Evolutionary conservation across 1,139 yeast species (phyloP).

Genomic region (Petasospora rhodanensis): DNA sequence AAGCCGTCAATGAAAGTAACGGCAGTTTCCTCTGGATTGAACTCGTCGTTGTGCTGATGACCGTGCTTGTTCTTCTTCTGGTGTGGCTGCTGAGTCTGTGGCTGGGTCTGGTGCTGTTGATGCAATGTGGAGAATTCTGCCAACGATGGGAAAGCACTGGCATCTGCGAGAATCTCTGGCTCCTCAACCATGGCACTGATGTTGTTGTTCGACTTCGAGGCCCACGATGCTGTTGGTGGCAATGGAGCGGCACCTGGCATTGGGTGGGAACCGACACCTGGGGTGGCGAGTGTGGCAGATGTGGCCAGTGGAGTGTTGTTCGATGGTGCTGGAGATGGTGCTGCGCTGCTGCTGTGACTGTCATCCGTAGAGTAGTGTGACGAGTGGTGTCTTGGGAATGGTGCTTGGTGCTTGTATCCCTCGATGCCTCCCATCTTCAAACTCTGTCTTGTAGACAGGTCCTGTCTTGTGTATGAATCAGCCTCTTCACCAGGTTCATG

Average conservation of each 20-base stretch:
- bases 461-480: slow-evolving; percentile 92
- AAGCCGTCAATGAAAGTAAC: slow-evolving; percentile 33
- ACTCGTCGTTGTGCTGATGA: slow-evolving; percentile 27
- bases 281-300: slow-evolving; percentile 16
- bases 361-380: slow-evolving; percentile 6
- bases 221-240: slow-evolving; percentile 31
- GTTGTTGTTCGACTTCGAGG: slow-evolving; percentile 16
- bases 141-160: slow-evolving; percentile 68
- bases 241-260: slow-evolving; percentile 23
- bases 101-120: slow-evolving; percentile 23
- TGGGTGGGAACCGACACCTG: too few relatives aligned
- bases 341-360: slow-evolving; percentile 8
- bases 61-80: slow-evolving; percentile 20
- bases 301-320: slow-evolving; percentile 20
- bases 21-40: slow-evolving; percentile 31
- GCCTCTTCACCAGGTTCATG: slow-evolving; percentile 99
- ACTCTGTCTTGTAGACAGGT: slow-evolving; percentile 77
- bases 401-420: slow-evolving; percentile 28
- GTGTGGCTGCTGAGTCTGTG: slow-evolving; percentile 24
- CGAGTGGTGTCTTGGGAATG: slow-evolving; percentile 15
- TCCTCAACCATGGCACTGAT: slow-evolving; percentile 29
- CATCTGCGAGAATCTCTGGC: slow-evolving; percentile 37
- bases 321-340: slow-evolving; percentile 11
- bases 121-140: slow-evolving; percentile 55
- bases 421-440: slow-evolving; percentile 47